Percentiles rank a stretch among this genome's conserved stretches.
Evolutionary conservation across 495 filamentous ascomycete genomes (phyloP).

Genomic region (Podospora appendiculata): DNA sequence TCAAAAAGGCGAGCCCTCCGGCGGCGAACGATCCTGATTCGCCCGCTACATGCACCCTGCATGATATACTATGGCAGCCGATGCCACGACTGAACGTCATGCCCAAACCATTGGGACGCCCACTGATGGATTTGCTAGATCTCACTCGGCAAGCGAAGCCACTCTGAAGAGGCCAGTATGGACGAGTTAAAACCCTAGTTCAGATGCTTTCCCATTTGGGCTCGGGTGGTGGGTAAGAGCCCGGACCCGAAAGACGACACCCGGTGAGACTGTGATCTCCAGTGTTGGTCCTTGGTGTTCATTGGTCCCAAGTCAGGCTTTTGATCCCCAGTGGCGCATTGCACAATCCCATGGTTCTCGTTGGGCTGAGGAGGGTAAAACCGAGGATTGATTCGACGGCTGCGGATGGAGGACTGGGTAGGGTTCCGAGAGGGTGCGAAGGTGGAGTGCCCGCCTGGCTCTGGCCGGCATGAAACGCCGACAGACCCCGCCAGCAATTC

Average conservation of each 20-base stretch:
- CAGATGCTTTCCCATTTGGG: neutral
- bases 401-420: too few species aligned
- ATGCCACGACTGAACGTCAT: neutral
- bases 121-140: neutral
- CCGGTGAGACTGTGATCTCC: neutral
- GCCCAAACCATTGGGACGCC: constrained; percentile 1
- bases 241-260: neutral
- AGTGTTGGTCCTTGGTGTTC: neutral
- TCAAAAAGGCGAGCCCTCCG: neutral
- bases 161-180: neutral
- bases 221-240: neutral
- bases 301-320: neutral
- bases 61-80: neutral
- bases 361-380: neutral
- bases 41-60: neutral
- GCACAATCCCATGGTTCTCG: neutral
- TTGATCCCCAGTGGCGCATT: neutral
- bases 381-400: neutral
- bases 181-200: neutral
- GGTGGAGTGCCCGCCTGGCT: too few species aligned
- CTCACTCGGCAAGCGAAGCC: neutral
- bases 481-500: neutral
- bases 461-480: too few species aligned
- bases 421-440: too few species aligned
- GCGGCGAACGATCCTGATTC: neutral